Conservation (phyloP, 805 yeast species). For the Citeromyces nyonsensis region DNA sequence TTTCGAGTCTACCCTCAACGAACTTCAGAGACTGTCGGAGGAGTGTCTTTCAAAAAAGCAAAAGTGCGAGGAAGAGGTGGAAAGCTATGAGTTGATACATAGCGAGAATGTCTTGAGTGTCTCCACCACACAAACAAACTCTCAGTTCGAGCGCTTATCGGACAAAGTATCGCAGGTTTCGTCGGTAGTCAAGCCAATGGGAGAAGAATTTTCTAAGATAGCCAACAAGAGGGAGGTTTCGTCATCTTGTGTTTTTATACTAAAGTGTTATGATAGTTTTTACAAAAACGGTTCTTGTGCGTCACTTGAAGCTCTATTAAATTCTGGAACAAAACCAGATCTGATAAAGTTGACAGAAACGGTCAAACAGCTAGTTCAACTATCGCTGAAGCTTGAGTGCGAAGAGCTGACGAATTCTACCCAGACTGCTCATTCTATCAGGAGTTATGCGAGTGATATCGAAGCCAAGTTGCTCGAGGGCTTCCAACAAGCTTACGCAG, state of each 20-base stretch:
- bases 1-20: constrained; percentile 72
- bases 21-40: constrained; percentile 43
- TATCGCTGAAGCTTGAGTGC: constrained; percentile 51
- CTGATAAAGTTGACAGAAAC: constrained; percentile 44
- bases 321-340: constrained; percentile 23
- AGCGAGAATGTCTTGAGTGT: constrained; percentile 47
- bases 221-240: constrained; percentile 66
- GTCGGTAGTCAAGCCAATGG: constrained; percentile 49
- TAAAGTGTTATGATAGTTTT: constrained; percentile 66
- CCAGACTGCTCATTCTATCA: constrained; percentile 27
- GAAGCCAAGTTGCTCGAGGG: constrained; percentile 55
- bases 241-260: constrained; percentile 52
- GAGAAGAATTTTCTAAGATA: constrained; percentile 49
- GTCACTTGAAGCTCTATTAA: constrained; percentile 15
- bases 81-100: constrained; percentile 48
- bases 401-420: constrained; percentile 28
- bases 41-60: constrained; percentile 37
- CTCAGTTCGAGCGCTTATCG: no score
- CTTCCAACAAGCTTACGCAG: constrained; percentile 62
- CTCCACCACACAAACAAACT: constrained; percentile 11
- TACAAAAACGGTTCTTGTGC: constrained; percentile 28
- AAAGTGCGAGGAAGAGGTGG: constrained; percentile 39
- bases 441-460: constrained; percentile 60
- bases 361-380: constrained; percentile 44
- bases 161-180: constrained; percentile 33